Evolutionary conservation across 257 asterid genomes (phyloP), one percentile per base, ranked within the genome.

Genomic region (Lavandula angustifolia): DNA sequence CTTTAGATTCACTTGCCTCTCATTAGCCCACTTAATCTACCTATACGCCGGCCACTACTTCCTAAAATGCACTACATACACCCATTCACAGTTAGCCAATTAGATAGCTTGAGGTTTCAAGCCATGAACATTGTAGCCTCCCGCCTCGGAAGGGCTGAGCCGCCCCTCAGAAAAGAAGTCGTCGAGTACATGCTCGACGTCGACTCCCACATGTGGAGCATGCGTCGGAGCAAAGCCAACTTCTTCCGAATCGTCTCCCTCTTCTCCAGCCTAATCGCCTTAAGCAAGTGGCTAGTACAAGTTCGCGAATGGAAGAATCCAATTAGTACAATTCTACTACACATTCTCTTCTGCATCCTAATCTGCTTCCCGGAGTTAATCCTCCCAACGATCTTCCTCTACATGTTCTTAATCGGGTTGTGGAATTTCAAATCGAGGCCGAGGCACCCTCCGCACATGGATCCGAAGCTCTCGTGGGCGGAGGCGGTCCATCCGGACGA

Each of bases 181-280:
- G 90, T 87, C 27, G 96, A 85, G 17, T 86, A 82, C 83, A 87
- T 87, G 94, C 73, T 87, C 13, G 95, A 87, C 8, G 88, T 76
- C 0, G 95, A 80, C 61, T 82, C 90, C 12, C 83, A 85, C 64
- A 81, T 85, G 88, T 87, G 90, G 90, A 87, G 95, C 85, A 81
- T 87, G 92, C 75, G 95, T 52, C 65, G 88, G 60, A 85, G 95
- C 80, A 87, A 87, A 66, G 95, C 95, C 7, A 87, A 87, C 44
- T 85, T 85, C 82, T 84, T 80, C 60, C 58, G 92, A 40, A 68
- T 84, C 3, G 75, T 78, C 18, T 64, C 79, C 2, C 72, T 87
- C 4, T 77, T 87, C 14, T 62, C 86, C 0, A 84, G 89, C 27
- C 14, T 81, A 1, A 66, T 81, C 62, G 61, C 81, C 11, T 62